A percentile compares a stretch with the other conserved stretches of the same genome.
Evolutionary conservation across 2,329 filamentous ascomycete species (phyloP).

Genomic region (Microthyrium microscopicum): DNA sequence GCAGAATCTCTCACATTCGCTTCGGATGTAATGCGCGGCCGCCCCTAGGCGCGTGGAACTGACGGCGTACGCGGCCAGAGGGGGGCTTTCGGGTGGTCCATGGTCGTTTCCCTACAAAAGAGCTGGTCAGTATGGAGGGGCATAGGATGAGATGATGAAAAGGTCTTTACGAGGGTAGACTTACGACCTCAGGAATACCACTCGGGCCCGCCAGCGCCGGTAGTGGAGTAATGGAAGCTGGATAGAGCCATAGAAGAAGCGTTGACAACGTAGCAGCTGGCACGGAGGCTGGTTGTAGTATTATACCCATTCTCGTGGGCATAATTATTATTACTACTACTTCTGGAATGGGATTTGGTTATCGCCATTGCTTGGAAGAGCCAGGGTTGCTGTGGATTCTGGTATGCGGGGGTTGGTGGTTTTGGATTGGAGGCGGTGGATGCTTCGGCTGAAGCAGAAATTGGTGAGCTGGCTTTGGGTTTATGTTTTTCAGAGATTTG

Average conservation of each 20-base stretch:
- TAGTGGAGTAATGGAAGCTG: slow-evolving; percentile 93
- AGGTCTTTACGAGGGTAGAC: no score
- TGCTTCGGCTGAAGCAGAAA: no score
- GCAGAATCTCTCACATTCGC: slow-evolving; percentile 99
- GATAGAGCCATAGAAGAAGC: slow-evolving; percentile 49
- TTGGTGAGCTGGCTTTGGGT: no score
- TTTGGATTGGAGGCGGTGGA: no score
- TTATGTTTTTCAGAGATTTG: no score
- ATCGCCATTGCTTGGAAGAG: slow-evolving; percentile 46
- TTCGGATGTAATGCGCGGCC: slow-evolving; percentile 85
- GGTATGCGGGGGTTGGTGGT: no score
- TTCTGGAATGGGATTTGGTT: slow-evolving; percentile 51
- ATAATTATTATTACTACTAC: slow-evolving; percentile 49
- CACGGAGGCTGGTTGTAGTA: slow-evolving; percentile 61
- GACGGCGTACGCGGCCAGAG: slow-evolving; percentile 58
- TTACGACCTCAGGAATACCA: slow-evolving; percentile 30
- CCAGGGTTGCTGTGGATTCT: slow-evolving; percentile 25
- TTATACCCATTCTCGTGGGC: slow-evolving; percentile 36
- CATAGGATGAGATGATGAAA: no score
- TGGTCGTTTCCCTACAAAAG: slow-evolving; percentile 53
- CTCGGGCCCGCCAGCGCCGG: slow-evolving; percentile 50
- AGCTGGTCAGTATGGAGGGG: no score
- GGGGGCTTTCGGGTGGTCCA: slow-evolving; percentile 78
- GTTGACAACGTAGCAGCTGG: slow-evolving; percentile 81
- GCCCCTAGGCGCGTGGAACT: slow-evolving; percentile 46